phyloP scores from a whole-genome alignment of 176 grass and related monocot genomes.

The Avena insularis region DNA sequence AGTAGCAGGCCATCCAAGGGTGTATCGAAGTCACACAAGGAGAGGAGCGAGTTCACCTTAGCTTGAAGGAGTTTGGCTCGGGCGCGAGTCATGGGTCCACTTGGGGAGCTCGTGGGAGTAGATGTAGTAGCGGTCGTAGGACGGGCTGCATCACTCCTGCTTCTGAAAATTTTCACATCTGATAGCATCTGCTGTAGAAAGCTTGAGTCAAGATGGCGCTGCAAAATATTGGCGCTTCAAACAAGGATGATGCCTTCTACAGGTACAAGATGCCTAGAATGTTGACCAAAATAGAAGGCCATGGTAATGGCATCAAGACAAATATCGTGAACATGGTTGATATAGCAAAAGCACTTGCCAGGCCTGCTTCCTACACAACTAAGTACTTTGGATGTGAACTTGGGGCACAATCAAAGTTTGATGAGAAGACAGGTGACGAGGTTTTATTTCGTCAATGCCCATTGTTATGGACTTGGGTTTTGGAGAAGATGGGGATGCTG shows the following conservation, averaged over 20 bases:
- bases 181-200: slow-evolving; percentile 40
- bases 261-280: slow-evolving; percentile 96
- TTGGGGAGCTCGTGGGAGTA: no score
- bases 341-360: slow-evolving; percentile 73
- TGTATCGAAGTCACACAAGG: no score
- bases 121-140: no score
- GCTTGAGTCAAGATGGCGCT: slow-evolving; percentile 63
- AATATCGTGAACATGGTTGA: slow-evolving; percentile 94
- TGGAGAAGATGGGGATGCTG: no score
- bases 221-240: slow-evolving; percentile 86
- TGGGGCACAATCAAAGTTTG: slow-evolving; percentile 83
- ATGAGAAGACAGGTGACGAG: slow-evolving; percentile 55
- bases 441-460: no score
- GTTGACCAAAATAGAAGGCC: slow-evolving; percentile 86
- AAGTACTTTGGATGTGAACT: slow-evolving; percentile 89
- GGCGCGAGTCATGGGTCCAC: no score
- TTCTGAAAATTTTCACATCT: slow-evolving; percentile 36
- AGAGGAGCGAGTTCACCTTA: no score
- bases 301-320: slow-evolving; percentile 82
- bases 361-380: slow-evolving; percentile 79
- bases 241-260: slow-evolving; percentile 95
- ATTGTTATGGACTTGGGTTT: no score
- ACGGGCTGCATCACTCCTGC: no score
- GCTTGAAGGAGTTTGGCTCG: no score
- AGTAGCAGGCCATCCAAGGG: no score